Conservation (phyloP, 352 stramenopile genomes). For the Saprolegnia diclina region DNA sequence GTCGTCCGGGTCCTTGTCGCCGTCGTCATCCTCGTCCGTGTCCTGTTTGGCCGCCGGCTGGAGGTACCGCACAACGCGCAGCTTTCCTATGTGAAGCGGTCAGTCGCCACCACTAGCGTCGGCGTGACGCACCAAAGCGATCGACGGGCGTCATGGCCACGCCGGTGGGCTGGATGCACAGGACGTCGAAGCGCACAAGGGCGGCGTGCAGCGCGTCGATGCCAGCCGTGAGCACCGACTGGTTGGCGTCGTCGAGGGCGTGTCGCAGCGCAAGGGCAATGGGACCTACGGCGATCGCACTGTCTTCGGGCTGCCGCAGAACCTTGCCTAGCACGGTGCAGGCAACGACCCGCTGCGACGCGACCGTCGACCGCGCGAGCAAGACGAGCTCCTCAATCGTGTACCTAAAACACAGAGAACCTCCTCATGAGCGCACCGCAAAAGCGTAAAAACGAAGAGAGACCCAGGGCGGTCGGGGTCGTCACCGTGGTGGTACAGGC, state of each 20-base stretch:
- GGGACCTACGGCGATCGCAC: background rate
- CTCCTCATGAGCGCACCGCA: too few species aligned
- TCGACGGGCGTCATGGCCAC: constrained; percentile 14
- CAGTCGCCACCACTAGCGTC: background rate
- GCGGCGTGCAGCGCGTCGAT: constrained; percentile 51
- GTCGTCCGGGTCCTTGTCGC: constrained; percentile 20
- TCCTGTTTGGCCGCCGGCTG: constrained; percentile 32
- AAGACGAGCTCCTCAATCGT: constrained; percentile 67
- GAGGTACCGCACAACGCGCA: constrained; percentile 46
- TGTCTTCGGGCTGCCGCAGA: constrained; percentile 33
- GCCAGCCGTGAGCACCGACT: constrained; percentile 43
- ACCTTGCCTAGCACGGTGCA: constrained; percentile 60
- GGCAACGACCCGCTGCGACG: constrained; percentile 63
- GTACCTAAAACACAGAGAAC: constrained; percentile 13
- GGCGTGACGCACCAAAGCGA: constrained; percentile 23
- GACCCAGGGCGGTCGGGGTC: constrained; percentile 65
- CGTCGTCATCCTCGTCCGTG: constrained; percentile 28
- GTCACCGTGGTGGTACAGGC: constrained; percentile 75
- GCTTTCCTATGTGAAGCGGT: constrained; percentile 4
- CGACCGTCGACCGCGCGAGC: constrained; percentile 60
- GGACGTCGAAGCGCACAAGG: constrained; percentile 35
- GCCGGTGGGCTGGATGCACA: background rate
- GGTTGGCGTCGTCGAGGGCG: constrained; percentile 59
- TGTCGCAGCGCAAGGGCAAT: constrained; percentile 46
- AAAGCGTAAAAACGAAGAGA: too few species aligned